phyloP scores from a whole-genome alignment of 768 basidiomycete species.

The Daedaleopsis nitida region DNA sequence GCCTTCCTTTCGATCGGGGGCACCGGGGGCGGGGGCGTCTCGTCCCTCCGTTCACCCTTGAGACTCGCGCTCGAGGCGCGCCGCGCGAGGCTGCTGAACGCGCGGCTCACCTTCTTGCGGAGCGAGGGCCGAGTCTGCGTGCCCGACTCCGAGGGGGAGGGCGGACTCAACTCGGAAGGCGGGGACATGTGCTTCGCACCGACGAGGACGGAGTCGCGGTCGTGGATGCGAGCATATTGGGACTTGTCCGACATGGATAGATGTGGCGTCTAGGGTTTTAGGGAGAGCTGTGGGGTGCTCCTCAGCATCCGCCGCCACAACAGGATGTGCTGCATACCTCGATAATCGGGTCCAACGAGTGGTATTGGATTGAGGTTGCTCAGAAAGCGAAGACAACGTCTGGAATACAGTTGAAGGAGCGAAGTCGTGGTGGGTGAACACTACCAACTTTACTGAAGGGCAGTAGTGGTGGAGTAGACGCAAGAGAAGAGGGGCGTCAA shows the following conservation, averaged over 20 bases:
- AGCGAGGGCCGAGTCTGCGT: background rate
- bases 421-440: too few relatives aligned
- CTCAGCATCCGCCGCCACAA: background rate
- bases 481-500: background rate
- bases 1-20: background rate
- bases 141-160: background rate
- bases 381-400: too few relatives aligned
- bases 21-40: background rate
- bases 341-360: too few relatives aligned
- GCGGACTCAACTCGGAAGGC: background rate
- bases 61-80: background rate
- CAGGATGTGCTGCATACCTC: background rate
- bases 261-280: background rate
- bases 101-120: slow-evolving; percentile 6
- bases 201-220: background rate
- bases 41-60: background rate
- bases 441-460: too few relatives aligned
- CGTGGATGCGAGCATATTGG: slow-evolving; percentile 1
- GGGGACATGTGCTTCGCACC: background rate
- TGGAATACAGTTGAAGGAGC: too few relatives aligned
- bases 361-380: too few relatives aligned
- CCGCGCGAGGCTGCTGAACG: background rate
- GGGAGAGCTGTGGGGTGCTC: background rate
- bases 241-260: background rate
- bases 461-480: background rate